phyloP scores from a whole-genome alignment of 495 filamentous ascomycete genomes.

The Aspergillus asperescens region DNA sequence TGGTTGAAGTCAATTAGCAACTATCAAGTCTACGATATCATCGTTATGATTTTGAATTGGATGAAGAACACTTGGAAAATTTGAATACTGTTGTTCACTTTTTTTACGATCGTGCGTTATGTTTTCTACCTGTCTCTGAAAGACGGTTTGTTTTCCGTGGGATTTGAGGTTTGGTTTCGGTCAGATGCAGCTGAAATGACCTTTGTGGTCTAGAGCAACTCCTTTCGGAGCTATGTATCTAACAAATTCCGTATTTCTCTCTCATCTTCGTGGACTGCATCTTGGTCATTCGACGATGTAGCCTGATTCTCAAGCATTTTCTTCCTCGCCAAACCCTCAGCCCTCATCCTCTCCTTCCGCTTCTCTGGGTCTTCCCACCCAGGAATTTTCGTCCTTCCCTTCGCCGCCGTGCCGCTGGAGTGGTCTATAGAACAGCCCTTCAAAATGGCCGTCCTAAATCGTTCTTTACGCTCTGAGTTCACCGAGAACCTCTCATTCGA shows the following conservation, averaged over 20 bases:
- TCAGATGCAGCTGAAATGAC: not conserved
- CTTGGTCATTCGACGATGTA: not conserved
- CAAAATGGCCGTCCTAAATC: constrained; percentile 44
- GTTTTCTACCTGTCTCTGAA: not conserved
- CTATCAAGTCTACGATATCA: constrained; percentile 4
- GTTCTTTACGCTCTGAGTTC: constrained; percentile 63
- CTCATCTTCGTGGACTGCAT: not conserved
- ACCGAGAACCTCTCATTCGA: constrained; percentile 72
- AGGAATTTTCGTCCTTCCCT: constrained; percentile 20
- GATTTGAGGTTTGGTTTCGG: not conserved
- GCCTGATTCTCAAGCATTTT: constrained; percentile 22
- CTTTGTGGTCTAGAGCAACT: not conserved
- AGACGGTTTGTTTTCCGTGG: not conserved
- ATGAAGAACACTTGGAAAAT: constrained; percentile 3
- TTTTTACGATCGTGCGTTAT: not conserved
- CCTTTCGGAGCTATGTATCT: not conserved
- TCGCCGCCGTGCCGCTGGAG: constrained; percentile 15
- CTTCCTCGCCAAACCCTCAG: constrained; percentile 53
- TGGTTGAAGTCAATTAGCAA: constrained; percentile 3
- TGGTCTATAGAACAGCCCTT: constrained; percentile 17
- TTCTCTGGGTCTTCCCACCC: constrained; percentile 55
- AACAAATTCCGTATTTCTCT: not conserved
- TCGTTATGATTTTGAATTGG: constrained; percentile 8
- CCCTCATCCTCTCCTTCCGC: constrained; percentile 55
- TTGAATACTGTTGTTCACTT: not conserved